Conservation (phyloP, 2,329 filamentous ascomycete species). For the Hypoxylon sp. region DNA sequence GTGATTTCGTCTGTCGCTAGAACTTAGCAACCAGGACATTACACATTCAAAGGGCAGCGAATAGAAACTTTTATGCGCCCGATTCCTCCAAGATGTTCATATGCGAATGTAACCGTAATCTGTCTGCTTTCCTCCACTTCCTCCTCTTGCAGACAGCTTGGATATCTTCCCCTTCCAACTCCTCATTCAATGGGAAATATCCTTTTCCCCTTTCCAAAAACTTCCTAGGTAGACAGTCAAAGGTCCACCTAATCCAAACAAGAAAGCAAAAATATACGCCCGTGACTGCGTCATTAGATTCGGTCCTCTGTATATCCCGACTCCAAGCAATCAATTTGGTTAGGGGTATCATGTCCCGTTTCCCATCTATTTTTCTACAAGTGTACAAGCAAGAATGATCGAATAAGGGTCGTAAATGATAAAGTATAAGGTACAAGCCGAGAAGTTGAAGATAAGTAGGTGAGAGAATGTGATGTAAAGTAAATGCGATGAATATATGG, state of each 20-base stretch:
- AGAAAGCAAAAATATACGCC: constrained; percentile 39
- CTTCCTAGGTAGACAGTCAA: constrained; percentile 9
- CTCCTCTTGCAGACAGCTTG: constrained; percentile 10
- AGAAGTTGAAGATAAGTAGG: constrained; percentile 11
- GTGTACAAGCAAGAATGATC: constrained; percentile 25
- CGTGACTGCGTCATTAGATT: constrained; percentile 30
- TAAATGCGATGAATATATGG: constrained; percentile 13
- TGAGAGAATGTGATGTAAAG: constrained; percentile 9
- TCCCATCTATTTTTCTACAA: constrained; percentile 43
- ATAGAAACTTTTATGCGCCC: constrained; percentile 14
- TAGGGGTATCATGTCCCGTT: constrained; percentile 44
- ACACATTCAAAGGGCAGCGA: constrained; percentile 19
- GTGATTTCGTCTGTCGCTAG: constrained; percentile 33
- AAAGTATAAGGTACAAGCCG: constrained; percentile 18
- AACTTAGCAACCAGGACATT: constrained; percentile 18
- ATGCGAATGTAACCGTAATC: constrained; percentile 16
- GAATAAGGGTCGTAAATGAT: constrained; percentile 18
- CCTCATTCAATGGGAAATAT: constrained; percentile 18
- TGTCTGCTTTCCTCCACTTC: neutral
- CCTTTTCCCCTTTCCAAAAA: constrained; percentile 13
- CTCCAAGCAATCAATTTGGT: constrained; percentile 40
- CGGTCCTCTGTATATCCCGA: constrained; percentile 28
- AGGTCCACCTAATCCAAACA: constrained; percentile 16
- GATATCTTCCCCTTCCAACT: constrained; percentile 16
- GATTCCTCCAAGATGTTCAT: constrained; percentile 19